Percentiles rank a stretch among this genome's conserved stretches.
These are phyloP conservation scores for Powellomyces hirtus DNA, from an alignment of 192 early-diverging fungal species.

Conservation along the genomic window DNA sequence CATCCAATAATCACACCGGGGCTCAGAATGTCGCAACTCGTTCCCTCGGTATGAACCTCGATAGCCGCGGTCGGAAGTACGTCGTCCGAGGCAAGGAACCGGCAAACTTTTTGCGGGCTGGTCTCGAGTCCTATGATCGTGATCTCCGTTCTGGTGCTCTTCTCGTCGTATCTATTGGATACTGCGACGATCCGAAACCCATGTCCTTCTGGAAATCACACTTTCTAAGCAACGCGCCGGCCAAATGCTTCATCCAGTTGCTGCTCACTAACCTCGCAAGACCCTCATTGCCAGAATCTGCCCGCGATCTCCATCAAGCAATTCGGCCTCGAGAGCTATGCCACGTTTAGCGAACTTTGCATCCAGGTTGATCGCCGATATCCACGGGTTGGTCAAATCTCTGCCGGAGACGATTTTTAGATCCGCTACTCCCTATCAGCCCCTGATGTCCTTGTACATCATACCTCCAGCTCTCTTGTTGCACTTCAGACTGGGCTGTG, in stretches of 20 bases:
- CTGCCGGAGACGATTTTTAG: no score
- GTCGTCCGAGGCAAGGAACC: not conserved
- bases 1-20: not conserved
- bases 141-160: not conserved
- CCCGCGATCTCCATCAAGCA: not conserved
- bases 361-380: not conserved
- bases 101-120: not conserved
- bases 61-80: not conserved
- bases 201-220: not conserved
- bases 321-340: not conserved
- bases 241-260: no score
- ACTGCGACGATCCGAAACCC: not conserved
- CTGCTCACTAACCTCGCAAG: not conserved
- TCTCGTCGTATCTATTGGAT: not conserved
- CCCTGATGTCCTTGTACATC: no score
- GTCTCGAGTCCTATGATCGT: not conserved
- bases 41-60: not conserved
- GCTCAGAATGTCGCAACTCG: not conserved
- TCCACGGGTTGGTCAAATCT: not conserved
- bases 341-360: not conserved
- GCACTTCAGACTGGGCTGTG: not conserved
- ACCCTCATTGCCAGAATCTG: not conserved
- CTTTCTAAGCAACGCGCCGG: not conserved
- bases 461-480: not conserved
- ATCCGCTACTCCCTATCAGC: no score